phyloP scores from a whole-genome alignment of 805 yeast species.

The Cyberlindnera subsufficiens region DNA sequence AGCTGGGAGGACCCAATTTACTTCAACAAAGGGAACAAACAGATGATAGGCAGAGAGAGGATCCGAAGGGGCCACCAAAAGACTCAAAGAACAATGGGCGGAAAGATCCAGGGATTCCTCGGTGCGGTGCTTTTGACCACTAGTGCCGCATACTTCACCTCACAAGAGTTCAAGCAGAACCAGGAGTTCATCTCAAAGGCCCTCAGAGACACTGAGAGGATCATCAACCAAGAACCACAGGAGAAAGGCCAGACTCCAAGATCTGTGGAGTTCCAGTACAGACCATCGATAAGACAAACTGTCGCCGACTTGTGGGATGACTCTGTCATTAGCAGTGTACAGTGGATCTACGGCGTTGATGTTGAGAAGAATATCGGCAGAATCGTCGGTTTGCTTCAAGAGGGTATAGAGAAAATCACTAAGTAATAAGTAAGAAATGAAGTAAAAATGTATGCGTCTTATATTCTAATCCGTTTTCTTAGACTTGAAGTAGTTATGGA shows the following conservation, averaged over 20 bases:
- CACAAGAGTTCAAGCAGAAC: slow-evolving; percentile 45
- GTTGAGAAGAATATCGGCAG: slow-evolving; percentile 31
- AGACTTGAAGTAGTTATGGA: slow-evolving; percentile 41
- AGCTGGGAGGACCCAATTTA: no score
- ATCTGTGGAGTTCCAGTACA: slow-evolving; percentile 37
- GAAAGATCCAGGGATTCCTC: slow-evolving; percentile 49
- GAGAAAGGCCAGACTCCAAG: slow-evolving; percentile 32
- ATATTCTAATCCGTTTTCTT: slow-evolving; percentile 7
- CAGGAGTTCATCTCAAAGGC: slow-evolving; percentile 40
- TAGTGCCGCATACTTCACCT: slow-evolving; percentile 56
- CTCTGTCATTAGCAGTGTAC: slow-evolving; percentile 57
- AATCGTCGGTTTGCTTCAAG: slow-evolving; percentile 9
- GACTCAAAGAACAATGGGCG: slow-evolving; percentile 29
- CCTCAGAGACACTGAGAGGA: slow-evolving; percentile 41
- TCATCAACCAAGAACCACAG: slow-evolving; percentile 44
- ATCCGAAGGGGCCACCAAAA: background rate
- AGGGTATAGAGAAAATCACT: slow-evolving; percentile 1
- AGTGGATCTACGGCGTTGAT: slow-evolving; percentile 54
- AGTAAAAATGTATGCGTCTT: background rate
- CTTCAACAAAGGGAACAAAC: no score
- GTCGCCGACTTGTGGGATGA: slow-evolving; percentile 76
- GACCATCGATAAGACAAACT: slow-evolving; percentile 50
- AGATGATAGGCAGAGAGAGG: no score
- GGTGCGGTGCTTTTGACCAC: slow-evolving; percentile 61
- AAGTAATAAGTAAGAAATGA: background rate